phyloP scores from a whole-genome alignment of 768 basidiomycete genomes.

The Rhodocollybia butyracea region DNA sequence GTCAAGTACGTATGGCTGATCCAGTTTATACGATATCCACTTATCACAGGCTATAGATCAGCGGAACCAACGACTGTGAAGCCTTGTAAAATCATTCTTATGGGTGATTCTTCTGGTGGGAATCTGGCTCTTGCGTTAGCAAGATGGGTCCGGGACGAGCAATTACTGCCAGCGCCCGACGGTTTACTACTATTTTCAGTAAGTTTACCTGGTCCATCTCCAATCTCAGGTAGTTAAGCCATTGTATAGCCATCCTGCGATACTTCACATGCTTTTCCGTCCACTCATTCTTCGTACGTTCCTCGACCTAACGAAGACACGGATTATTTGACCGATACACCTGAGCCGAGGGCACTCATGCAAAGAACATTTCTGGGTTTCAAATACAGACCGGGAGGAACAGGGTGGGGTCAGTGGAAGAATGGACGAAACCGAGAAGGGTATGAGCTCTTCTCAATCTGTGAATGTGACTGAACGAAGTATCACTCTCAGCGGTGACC shows the following conservation, averaged over 20 bases:
- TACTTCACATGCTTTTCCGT: conserved; percentile 44
- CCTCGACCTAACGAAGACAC: conserved; percentile 46
- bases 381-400: conserved; percentile 16
- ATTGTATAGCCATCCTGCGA: conserved; percentile 23
- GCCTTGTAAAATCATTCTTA: conserved; percentile 38
- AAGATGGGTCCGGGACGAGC: conserved; percentile 53
- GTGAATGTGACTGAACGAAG: neutral
- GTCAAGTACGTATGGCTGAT: neutral
- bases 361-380: conserved; percentile 53
- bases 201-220: conserved; percentile 32
- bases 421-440: neutral
- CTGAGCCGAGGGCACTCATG: conserved; percentile 48
- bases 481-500: neutral
- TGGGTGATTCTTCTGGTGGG: conserved; percentile 56
- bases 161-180: conserved; percentile 38
- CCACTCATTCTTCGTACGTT: conserved; percentile 44
- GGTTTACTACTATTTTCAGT: conserved; percentile 46
- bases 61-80: neutral
- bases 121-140: conserved; percentile 49
- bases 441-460: neutral
- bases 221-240: conserved; percentile 17
- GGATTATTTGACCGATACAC: conserved; percentile 53
- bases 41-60: neutral
- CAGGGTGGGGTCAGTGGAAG: conserved; percentile 7
- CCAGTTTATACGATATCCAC: neutral